Conservation (phyloP, 495 filamentous ascomycete genomes). For the Sordaria brevicollis region DNA sequence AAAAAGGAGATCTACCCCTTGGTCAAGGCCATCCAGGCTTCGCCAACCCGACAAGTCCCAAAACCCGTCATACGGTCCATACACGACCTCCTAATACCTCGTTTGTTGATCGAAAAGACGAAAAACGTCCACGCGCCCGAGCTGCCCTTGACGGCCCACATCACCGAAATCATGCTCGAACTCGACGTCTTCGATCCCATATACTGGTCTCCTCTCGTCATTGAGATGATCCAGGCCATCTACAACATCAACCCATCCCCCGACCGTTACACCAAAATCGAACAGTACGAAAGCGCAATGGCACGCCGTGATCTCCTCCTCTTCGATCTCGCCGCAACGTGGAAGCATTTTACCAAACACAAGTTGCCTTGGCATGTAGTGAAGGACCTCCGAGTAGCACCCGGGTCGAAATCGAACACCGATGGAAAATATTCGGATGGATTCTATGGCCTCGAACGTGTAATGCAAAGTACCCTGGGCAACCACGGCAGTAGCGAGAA, state of each 20-base stretch:
- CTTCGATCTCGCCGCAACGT: conserved; percentile 29
- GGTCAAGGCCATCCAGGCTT: background rate
- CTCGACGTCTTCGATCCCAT: conserved; percentile 18
- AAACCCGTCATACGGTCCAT: background rate
- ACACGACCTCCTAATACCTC: background rate
- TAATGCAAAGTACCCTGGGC: background rate
- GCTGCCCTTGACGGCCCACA: conserved; percentile 29
- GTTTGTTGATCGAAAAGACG: conserved; percentile 18
- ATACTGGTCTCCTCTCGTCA: conserved; percentile 23
- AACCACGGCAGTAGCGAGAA: background rate
- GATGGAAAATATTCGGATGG: background rate
- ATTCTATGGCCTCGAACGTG: background rate
- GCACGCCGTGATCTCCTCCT: conserved; percentile 23
- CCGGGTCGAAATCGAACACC: background rate
- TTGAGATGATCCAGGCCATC: conserved; percentile 23
- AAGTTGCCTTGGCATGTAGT: conserved; percentile 7
- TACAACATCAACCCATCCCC: conserved; percentile 15
- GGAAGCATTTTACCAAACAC: conserved; percentile 25
- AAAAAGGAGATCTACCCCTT: conserved; percentile 25
- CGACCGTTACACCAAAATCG: conserved; percentile 10
- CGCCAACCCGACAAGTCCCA: background rate
- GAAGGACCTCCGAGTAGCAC: conserved; percentile 4
- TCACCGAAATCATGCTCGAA: conserved; percentile 27
- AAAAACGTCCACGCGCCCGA: conserved; percentile 18
- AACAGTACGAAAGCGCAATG: conserved; percentile 16